Conservation (phyloP, 345 rosid species). For the Erucastrum elatum region DNA sequence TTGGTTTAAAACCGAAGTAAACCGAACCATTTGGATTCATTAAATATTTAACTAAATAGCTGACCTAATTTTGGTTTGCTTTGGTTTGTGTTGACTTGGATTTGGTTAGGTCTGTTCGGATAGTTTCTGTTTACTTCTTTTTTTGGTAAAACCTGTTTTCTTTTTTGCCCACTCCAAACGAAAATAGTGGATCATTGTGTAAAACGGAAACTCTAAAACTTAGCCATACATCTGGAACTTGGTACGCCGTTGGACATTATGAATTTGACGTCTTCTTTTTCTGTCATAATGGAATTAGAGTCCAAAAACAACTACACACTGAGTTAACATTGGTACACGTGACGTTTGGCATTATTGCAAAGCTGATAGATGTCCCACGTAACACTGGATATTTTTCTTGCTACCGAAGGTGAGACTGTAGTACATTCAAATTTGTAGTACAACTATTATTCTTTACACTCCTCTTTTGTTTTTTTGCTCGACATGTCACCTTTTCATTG, state of each 20-base stretch:
- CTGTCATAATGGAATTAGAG: not conserved
- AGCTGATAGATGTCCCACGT: conserved; percentile 18
- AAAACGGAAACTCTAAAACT: not conserved
- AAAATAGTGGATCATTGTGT: not conserved
- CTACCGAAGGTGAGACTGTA: not conserved
- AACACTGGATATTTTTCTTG: conserved; percentile 6
- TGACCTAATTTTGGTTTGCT: not conserved
- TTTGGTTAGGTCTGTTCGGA: not conserved
- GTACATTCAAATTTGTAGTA: conserved; percentile 26
- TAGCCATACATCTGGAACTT: conserved; percentile 8
- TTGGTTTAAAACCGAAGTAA: too few species aligned
- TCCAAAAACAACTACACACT: not conserved
- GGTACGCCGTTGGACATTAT: conserved; percentile 18
- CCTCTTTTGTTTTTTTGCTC: conserved; percentile 14
- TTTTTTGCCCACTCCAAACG: not conserved
- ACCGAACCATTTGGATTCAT: too few species aligned
- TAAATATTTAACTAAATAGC: too few species aligned
- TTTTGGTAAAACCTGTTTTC: too few species aligned
- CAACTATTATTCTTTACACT: conserved; percentile 14
- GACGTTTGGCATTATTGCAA: conserved; percentile 2
- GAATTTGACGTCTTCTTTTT: not conserved
- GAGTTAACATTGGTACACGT: conserved; percentile 17
- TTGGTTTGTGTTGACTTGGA: not conserved
- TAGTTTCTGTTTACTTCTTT: too few species aligned
- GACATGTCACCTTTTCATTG: conserved; percentile 13